phyloP scores from a whole-genome alignment of 495 filamentous ascomycete genomes.

The Friedmanniomyces simplex region DNA sequence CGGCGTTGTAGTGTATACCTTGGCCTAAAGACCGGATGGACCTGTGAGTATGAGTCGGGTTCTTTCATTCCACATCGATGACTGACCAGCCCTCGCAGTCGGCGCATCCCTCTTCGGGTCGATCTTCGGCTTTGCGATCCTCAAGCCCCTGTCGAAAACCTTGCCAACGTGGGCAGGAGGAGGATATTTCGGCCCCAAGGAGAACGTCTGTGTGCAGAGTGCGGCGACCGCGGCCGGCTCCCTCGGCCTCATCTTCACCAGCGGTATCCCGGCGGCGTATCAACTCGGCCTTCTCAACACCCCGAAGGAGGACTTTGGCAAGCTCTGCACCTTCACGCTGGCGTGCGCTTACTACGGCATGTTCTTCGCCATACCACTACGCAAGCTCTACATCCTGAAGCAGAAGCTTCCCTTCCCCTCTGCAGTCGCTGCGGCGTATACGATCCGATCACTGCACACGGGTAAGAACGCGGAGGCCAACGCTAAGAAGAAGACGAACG shows the following conservation, averaged over 20 bases:
- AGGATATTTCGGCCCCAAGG: slow-evolving; percentile 14
- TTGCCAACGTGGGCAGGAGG: slow-evolving; percentile 7
- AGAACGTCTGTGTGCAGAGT: slow-evolving; percentile 16
- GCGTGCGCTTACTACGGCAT: slow-evolving; percentile 16
- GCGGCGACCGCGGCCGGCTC: slow-evolving; percentile 11
- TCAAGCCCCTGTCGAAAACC: slow-evolving; percentile 11
- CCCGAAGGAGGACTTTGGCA: slow-evolving; percentile 11
- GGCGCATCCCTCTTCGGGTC: slow-evolving; percentile 14
- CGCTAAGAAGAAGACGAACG: slow-evolving; percentile 8
- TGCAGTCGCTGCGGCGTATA: slow-evolving; percentile 10
- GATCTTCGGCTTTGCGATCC: slow-evolving; percentile 15
- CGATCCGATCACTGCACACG: slow-evolving; percentile 8
- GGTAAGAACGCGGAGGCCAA: slow-evolving; percentile 13
- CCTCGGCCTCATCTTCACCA: slow-evolving; percentile 11
- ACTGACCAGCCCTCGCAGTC: background rate
- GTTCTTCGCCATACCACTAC: slow-evolving; percentile 16
- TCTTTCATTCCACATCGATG: background rate
- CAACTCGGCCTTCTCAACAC: slow-evolving; percentile 11
- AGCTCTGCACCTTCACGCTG: slow-evolving; percentile 8
- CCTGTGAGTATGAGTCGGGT: background rate
- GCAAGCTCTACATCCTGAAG: slow-evolving; percentile 14
- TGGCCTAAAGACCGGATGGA: slow-evolving; percentile 14
- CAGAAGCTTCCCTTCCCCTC: slow-evolving; percentile 11
- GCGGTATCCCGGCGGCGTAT: slow-evolving; percentile 10
- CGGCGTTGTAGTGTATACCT: slow-evolving; percentile 1